Conservation (phyloP, 139 green algal genomes). For the Tetratostichococcus sp. region DNA sequence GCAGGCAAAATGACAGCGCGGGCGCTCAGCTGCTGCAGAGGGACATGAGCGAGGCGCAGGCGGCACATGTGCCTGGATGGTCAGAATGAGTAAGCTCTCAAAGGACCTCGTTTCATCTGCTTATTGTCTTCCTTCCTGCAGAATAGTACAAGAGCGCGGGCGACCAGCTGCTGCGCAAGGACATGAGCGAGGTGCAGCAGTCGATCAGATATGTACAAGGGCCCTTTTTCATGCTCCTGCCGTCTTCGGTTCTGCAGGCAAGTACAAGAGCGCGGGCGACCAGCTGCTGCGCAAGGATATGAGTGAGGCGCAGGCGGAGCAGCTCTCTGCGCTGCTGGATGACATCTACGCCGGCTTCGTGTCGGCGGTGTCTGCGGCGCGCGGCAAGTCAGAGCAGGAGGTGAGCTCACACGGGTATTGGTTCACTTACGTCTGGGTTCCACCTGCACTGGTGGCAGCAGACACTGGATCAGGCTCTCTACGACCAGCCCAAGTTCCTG, state of each 20-base stretch:
- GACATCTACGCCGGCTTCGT: constrained; percentile 80
- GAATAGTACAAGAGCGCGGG: constrained; percentile 66
- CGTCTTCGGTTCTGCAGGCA: no score
- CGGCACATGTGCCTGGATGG: no score
- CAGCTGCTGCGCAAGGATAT: constrained; percentile 89
- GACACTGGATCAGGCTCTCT: constrained; percentile 75
- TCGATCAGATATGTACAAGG: constrained; percentile 83
- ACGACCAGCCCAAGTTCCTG: constrained; percentile 58
- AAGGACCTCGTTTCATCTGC: no score
- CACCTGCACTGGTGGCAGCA: constrained; percentile 33
- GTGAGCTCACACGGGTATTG: constrained; percentile 29
- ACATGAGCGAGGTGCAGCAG: constrained; percentile 80
- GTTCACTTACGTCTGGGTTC: no score
- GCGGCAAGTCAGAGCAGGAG: constrained; percentile 61
- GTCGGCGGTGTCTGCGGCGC: constrained; percentile 41
- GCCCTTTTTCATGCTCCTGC: no score
- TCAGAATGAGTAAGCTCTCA: no score
- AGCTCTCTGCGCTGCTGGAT: constrained; percentile 82
- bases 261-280: constrained; percentile 74
- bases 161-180: constrained; percentile 86
- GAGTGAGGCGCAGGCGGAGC: constrained; percentile 69
- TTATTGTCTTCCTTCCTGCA: no score
- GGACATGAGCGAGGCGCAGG: no score
- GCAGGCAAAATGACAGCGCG: no score
- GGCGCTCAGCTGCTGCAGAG: no score